Base-by-base conservation (phyloP, 768 basidiomycete genomes). In the Tricholoma flavovirens region DNA sequence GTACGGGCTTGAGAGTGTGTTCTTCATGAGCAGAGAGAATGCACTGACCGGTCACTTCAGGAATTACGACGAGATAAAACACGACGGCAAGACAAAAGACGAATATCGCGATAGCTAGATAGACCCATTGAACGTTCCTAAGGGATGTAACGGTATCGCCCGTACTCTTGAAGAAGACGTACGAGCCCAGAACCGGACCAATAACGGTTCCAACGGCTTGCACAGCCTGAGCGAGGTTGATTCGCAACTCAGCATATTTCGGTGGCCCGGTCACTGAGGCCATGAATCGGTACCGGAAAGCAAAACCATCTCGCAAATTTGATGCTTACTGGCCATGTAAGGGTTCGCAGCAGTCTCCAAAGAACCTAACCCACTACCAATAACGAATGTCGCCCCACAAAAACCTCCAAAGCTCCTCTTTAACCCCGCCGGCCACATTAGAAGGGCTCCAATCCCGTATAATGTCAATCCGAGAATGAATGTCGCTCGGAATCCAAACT, bases 351-450 rank as follows among this genome's bases (percentile, higher is more conserved):
- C 71, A 2, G 69, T 69, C 52, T 72, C 71, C 9, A 72, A 58
- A 22, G 66, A 64, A 1, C 71, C 71, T 6, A 72, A 59, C 0
- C 71, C 71, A 53, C 69, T 70, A 3, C 69, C 71, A 36, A 72
- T 72, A 32, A 72, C 63, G 55, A 72, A 72, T 1, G 71, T 72
- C 4, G 71, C 71, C 11, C 69, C 71, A 29, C 71, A 72, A 54
- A 72, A 72, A 10, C 71, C 71, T 12, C 71, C 71, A 51, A 72
- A 72, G 6, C 67, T 69, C 36, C 63, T 60, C 42, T 71, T 69
- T 12, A 72, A 64, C 3, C 61, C 69, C 9, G 71, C 69, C 5
- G 71, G 71, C 71, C 71, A 72, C 69, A 72, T 71, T 56, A 71
- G 57, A 19, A 72, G 59, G 10, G 71, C 71, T 12, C 71, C 71